A percentile compares a stretch with the other conserved stretches of the same genome.
Evolutionary conservation across 169 alveolate genomes (phyloP).

Genomic region (Cryptosporidium ubiquitum): DNA sequence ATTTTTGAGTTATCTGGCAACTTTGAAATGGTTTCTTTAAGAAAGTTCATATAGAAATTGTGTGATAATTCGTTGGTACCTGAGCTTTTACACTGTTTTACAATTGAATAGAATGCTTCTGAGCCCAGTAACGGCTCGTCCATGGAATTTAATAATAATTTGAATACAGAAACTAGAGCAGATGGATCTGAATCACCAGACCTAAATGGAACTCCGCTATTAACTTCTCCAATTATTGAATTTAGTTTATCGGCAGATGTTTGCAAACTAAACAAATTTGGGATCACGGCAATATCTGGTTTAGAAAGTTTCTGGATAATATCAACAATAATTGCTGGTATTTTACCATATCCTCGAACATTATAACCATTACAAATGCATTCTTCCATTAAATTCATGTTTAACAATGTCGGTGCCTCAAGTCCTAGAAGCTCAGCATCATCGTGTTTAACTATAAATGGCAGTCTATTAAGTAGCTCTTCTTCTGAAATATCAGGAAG

Average conservation of each 20-base stretch:
- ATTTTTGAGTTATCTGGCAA: slow-evolving; percentile 16
- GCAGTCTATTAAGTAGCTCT: slow-evolving; percentile 21
- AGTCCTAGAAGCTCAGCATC: slow-evolving; percentile 58
- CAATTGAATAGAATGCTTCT: slow-evolving; percentile 13
- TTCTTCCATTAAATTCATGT: slow-evolving; percentile 20
- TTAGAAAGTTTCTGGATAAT: slow-evolving; percentile 44
- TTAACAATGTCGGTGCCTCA: slow-evolving; percentile 22
- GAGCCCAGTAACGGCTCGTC: slow-evolving; percentile 31
- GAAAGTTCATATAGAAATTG: slow-evolving; percentile 26
- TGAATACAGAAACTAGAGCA: slow-evolving; percentile 56
- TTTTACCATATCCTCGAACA: slow-evolving; percentile 46
- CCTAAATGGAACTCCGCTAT: slow-evolving; percentile 72
- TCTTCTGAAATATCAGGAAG: slow-evolving; percentile 54
- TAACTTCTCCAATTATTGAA: slow-evolving; percentile 31
- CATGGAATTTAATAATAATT: slow-evolving; percentile 23
- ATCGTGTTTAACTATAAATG: slow-evolving; percentile 63
- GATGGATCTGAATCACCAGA: slow-evolving; percentile 43
- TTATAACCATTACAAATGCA: slow-evolving; percentile 34
- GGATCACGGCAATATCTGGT: slow-evolving; percentile 43
- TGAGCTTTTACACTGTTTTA: slow-evolving; percentile 28
- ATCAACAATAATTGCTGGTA: slow-evolving; percentile 65
- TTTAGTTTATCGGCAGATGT: slow-evolving; percentile 27
- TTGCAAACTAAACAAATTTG: slow-evolving; percentile 27
- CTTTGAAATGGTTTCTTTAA: slow-evolving; percentile 45
- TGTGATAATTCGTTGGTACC: slow-evolving; percentile 60